Evolutionary conservation across 2,329 filamentous ascomycete species (phyloP), one percentile per base, ranked within the genome.

Genomic region (Coniella vitis): DNA sequence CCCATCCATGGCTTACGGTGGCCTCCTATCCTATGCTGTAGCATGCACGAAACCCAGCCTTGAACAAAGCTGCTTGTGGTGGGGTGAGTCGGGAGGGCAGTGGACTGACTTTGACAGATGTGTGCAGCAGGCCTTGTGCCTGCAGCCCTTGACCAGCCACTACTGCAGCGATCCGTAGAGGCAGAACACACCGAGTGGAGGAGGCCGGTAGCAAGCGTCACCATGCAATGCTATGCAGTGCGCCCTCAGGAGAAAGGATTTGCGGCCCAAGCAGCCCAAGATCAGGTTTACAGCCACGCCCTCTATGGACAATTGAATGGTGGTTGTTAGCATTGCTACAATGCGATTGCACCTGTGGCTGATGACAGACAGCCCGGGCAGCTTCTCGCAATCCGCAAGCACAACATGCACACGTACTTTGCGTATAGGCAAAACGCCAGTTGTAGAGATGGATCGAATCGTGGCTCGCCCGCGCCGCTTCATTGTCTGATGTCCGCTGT

Each of bases 171-270:
- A 36, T 46, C 47, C 47, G 43, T 38, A 34, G 7, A 38, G 47
- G 43, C 13, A 45, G 47, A 53, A 44, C 43, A 50, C 38, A 53
- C 51, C 47, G 47, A 45, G 51, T 53, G 51, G 51, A 50, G 50
- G 50, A 46, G 43, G 32, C 25, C 20, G 17, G 38, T 38, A 25
- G 40, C 47, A 44, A 53, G 35, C 25, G 47, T 34, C 40, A 53
- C 47, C 36, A 47, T 50, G 50, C 50, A 29, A 52, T 53, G 47
- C 47, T 32, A 49, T 52, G 49, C 46, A 42, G 36, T 39, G 21
- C 22, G 32, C 25, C 29, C 14, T 17, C 10, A 38, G 21, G 21
- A 29, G 22, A 22, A 34, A 32, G 32, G 13, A 39, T 21, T 16
- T 38, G 36, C 36, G 35, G 13, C 13, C n/a, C 20, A 10, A n/a